Evolutionary conservation across 345 rosid species (phyloP).

Genomic region (Gossypium arboreum): DNA sequence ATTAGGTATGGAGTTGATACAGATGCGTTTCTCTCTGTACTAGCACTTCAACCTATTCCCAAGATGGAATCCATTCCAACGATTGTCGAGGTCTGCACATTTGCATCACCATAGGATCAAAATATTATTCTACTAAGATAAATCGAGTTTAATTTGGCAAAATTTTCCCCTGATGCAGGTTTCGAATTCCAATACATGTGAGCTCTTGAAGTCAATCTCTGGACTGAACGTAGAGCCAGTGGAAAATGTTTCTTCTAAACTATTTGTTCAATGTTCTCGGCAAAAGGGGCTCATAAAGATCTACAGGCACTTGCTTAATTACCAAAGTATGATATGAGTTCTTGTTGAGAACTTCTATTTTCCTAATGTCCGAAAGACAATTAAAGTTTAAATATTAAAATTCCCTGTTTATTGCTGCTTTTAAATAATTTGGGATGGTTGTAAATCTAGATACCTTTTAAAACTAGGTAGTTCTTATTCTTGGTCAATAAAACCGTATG

Average conservation of each 20-base stretch:
- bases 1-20: conserved; percentile 91
- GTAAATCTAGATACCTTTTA: background rate
- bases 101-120: background rate
- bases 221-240: conserved; percentile 91
- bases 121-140: conserved; percentile 6
- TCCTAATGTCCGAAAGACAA: background rate
- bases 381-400: background rate
- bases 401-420: background rate
- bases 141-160: conserved; percentile 7
- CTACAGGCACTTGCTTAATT: conserved; percentile 87
- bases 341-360: conserved; percentile 12
- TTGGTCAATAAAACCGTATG: background rate
- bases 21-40: conserved; percentile 85
- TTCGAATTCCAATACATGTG: conserved; percentile 66
- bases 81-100: conserved; percentile 77
- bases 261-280: conserved; percentile 97
- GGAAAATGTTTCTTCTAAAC: conserved; percentile 83
- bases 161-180: conserved; percentile 45
- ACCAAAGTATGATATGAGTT: conserved; percentile 45
- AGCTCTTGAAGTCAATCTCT: conserved; percentile 81
- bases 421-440: background rate
- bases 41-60: conserved; percentile 86
- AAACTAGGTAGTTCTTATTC: background rate
- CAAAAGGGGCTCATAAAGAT: conserved; percentile 91
- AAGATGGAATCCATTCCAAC: conserved; percentile 74